These are phyloP conservation scores for Mycena kentingensis DNA, from an alignment of 768 basidiomycete genomes.

Conservation along the genomic window DNA sequence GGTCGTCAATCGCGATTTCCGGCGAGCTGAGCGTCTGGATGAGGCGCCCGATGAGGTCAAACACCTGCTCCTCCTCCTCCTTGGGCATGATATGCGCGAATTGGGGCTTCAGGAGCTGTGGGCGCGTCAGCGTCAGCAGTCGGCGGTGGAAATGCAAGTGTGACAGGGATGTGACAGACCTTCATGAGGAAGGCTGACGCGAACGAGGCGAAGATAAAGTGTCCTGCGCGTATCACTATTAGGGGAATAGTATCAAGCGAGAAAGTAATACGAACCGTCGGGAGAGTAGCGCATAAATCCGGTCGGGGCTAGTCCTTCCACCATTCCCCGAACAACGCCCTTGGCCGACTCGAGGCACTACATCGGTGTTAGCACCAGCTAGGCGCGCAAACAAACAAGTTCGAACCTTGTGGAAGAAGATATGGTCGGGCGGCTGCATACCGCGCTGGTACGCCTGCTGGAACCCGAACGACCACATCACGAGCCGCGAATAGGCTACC, in stretches of 20 bases:
- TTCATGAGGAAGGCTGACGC: conserved; percentile 84
- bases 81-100: conserved; percentile 63
- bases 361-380: conserved; percentile 7
- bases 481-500: conserved; percentile 74
- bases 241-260: neutral
- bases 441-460: conserved; percentile 80
- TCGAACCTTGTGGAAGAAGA: conserved; percentile 69
- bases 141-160: neutral
- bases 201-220: conserved; percentile 79
- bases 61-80: conserved; percentile 69
- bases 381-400: neutral
- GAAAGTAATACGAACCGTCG: conserved; percentile 52
- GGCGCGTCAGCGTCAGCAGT: conserved; percentile 1
- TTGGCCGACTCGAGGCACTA: conserved; percentile 76
- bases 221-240: conserved; percentile 45
- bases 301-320: conserved; percentile 64
- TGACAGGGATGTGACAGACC: conserved; percentile 37
- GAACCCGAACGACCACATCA: conserved; percentile 87
- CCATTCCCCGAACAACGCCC: conserved; percentile 63
- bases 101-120: conserved; percentile 75
- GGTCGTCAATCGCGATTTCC: conserved; percentile 78
- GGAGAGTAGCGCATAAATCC: conserved; percentile 80
- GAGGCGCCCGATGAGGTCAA: conserved; percentile 68
- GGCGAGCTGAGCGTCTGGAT: conserved; percentile 72
- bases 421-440: conserved; percentile 57